Percentiles rank a stretch among this genome's conserved stretches.
Evolutionary conservation across 331 rosid species (phyloP).

Genomic region (Acacia concinna): DNA sequence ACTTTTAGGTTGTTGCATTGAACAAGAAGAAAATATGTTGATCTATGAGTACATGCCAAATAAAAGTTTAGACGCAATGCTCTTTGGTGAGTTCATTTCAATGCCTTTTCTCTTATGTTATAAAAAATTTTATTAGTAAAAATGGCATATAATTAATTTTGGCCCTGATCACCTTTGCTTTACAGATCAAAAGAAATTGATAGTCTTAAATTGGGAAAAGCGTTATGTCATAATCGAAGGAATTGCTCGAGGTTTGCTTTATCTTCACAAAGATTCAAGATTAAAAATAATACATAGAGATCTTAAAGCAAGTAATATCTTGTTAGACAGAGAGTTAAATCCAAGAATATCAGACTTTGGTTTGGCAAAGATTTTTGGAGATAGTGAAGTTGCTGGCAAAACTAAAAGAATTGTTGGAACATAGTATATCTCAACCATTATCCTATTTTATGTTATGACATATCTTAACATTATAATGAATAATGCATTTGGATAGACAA

Average conservation of each 20-base stretch:
- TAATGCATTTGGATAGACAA: no score
- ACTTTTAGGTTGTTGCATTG: background rate
- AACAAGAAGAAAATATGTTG: background rate
- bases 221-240: conserved; percentile 28
- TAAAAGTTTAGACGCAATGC: conserved; percentile 20
- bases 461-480: background rate
- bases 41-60: no score
- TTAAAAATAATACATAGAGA: conserved; percentile 28
- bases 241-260: conserved; percentile 20
- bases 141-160: no score
- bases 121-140: no score
- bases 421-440: conserved; percentile 24
- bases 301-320: conserved; percentile 28
- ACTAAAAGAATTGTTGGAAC: conserved; percentile 37
- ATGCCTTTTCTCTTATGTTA: background rate
- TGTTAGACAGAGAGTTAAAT: conserved; percentile 21
- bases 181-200: conserved; percentile 5
- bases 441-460: background rate
- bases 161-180: background rate
- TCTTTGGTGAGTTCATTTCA: conserved; percentile 24
- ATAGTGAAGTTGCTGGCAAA: conserved; percentile 22
- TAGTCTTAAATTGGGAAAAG: conserved; percentile 11
- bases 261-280: conserved; percentile 31
- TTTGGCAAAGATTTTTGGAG: conserved; percentile 32
- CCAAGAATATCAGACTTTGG: conserved; percentile 34